Evolutionary conservation across 176 grass and related monocot species (phyloP).

Genomic region (Chrysopogon serrulatus): DNA sequence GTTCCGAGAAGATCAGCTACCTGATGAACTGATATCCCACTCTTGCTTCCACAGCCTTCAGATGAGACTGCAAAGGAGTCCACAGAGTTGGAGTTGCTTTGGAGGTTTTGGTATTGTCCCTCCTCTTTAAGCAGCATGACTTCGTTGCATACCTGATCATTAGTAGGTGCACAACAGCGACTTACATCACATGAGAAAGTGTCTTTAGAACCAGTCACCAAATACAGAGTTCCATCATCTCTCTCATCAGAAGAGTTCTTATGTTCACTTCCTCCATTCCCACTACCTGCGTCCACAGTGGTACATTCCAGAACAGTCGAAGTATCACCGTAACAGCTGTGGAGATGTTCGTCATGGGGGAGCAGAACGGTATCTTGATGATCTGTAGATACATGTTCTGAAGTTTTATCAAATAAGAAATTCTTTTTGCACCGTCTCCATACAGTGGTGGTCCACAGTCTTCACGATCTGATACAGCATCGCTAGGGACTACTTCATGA

Average conservation of each 20-base stretch:
- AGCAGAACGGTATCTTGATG: not conserved
- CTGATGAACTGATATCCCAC: not conserved
- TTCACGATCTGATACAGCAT: not conserved
- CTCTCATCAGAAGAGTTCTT: not conserved
- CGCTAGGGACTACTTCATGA: not conserved
- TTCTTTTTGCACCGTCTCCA: constrained; percentile 8
- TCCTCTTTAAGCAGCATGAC: not conserved
- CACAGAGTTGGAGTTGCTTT: not conserved
- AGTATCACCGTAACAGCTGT: constrained; percentile 7
- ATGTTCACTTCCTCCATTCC: not conserved
- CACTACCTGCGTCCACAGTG: not conserved
- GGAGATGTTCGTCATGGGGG: not conserved
- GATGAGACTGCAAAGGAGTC: constrained; percentile 3
- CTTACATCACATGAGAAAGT: not conserved
- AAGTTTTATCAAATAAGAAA: constrained; percentile 8
- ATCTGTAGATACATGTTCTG: not conserved
- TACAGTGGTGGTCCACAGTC: not conserved
- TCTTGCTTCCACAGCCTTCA: constrained; percentile 2
- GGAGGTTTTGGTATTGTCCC: not conserved
- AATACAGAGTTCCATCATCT: not conserved
- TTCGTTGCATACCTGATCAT: not conserved
- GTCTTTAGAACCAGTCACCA: constrained; percentile 17
- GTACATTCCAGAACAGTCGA: constrained; percentile 21
- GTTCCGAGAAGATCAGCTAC: constrained; percentile 13
- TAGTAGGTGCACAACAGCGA: not conserved